Evolutionary conservation across 2,329 filamentous ascomycete genomes (phyloP).

Genomic region (Calonectria pauciramosa): DNA sequence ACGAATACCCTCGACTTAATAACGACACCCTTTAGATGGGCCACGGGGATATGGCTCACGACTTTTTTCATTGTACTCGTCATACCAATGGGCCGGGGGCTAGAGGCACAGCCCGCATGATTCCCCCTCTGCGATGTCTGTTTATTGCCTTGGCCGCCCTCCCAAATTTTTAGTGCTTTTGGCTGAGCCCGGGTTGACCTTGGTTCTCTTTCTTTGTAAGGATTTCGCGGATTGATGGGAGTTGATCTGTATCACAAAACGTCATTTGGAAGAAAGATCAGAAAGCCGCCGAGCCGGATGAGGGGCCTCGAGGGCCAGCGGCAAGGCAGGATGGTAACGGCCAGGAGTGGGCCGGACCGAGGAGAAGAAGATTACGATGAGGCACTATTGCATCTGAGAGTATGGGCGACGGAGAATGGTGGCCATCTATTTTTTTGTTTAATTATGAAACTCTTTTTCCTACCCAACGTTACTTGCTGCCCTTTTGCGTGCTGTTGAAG

Average conservation of each 20-base stretch:
- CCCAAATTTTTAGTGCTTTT: slow-evolving; percentile 44
- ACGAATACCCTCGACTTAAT: slow-evolving; percentile 61
- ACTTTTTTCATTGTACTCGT: slow-evolving; percentile 52
- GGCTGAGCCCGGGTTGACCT: slow-evolving; percentile 46
- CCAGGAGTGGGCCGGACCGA: slow-evolving; percentile 31
- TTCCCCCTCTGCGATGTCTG: slow-evolving; percentile 31
- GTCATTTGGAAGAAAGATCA: slow-evolving; percentile 45
- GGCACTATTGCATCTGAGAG: slow-evolving; percentile 50
- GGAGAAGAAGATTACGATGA: slow-evolving; percentile 38
- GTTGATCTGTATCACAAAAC: slow-evolving; percentile 51
- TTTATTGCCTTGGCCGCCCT: slow-evolving; percentile 34
- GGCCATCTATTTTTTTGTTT: slow-evolving; percentile 65
- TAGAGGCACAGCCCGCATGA: slow-evolving; percentile 35
- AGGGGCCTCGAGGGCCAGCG: slow-evolving; percentile 38
- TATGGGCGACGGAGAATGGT: slow-evolving; percentile 53
- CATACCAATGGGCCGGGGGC: slow-evolving; percentile 45
- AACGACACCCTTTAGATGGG: slow-evolving; percentile 54
- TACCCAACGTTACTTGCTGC: slow-evolving; percentile 33
- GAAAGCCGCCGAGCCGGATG: slow-evolving; percentile 37
- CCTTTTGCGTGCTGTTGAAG: slow-evolving; percentile 28
- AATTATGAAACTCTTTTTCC: slow-evolving; percentile 60
- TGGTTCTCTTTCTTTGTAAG: slow-evolving; percentile 48
- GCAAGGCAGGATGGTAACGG: slow-evolving; percentile 29
- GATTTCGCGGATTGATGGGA: slow-evolving; percentile 48
- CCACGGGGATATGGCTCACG: slow-evolving; percentile 56